Percentiles rank a stretch among this genome's conserved stretches.
Evolutionary conservation across 345 rosid genomes (phyloP).

Genomic region (Melastoma malabathricum): DNA sequence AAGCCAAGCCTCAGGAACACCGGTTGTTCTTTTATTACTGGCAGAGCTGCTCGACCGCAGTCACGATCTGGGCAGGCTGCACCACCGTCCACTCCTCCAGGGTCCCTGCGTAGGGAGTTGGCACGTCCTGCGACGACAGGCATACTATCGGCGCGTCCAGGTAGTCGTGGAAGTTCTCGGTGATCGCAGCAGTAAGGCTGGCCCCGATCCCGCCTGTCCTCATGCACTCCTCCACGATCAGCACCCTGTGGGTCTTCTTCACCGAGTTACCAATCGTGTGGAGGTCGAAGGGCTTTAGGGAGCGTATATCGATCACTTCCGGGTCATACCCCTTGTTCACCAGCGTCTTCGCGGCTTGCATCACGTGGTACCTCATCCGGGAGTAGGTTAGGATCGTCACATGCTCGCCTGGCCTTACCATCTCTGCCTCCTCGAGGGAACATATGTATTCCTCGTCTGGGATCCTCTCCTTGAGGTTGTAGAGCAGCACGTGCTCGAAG

Average conservation of each 20-base stretch:
- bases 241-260: constrained; percentile 81
- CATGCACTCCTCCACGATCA: constrained; percentile 97
- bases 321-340: constrained; percentile 94
- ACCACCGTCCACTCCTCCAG: constrained; percentile 89
- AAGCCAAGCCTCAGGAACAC: no score
- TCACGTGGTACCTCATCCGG: constrained; percentile 91
- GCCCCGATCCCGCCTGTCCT: constrained; percentile 95
- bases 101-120: constrained; percentile 82
- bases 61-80: constrained; percentile 89
- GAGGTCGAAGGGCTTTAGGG: constrained; percentile 83
- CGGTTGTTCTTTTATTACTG: no score
- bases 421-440: constrained; percentile 90
- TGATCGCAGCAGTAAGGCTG: constrained; percentile 80
- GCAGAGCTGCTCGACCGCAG: constrained; percentile 89
- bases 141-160: constrained; percentile 90
- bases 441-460: constrained; percentile 84
- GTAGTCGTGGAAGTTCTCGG: constrained; percentile 77
- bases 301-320: constrained; percentile 87
- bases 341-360: constrained; percentile 88
- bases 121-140: constrained; percentile 94
- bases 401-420: constrained; percentile 92
- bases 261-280: constrained; percentile 79
- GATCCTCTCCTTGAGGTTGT: constrained; percentile 92
- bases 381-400: constrained; percentile 84
- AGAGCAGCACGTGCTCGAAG: constrained; percentile 90